Evolutionary conservation across 345 rosid genomes (phyloP), one percentile per base, ranked within the genome.

Genomic region (Salix udensis): DNA sequence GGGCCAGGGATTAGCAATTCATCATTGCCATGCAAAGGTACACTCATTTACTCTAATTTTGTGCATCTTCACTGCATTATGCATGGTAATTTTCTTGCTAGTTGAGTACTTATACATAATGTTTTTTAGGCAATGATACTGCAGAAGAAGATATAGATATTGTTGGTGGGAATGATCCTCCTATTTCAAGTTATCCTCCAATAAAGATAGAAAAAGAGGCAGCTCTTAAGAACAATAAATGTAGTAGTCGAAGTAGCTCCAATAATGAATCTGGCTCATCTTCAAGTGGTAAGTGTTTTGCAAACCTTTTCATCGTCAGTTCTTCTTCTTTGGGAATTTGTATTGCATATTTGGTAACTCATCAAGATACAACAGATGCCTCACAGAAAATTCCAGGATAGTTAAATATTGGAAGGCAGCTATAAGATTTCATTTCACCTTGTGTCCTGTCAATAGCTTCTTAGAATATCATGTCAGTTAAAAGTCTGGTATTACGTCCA

Each of bases 181-280:
- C 90, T 52, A 77, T 83, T 74, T 85, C 89, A 64, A 77, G 87
- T 81, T 82, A 81, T 65, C 89, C 89, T 76, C 80, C 88, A 36
- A 87, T 84, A 44, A 88, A 86, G 81, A 85, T 88, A 79, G 95
- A 88, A 83, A 87, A 83, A 84, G 94, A 88, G 77, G 87, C 76
- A 68, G 84, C 78, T 23, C 79, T 81, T 77, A 89, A 86, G 80
- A 86, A 79, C 80, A 84, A 82, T 77, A 89, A 89, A 85, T 52
- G 86, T 78, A 78, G 88, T 76, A 85, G 90, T 90, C 85, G 93
- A 37, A 86, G 91, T 85, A 86, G 91, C 89, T 91, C 93, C 65
- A 79, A 93, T 76, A 86, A 94, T 84, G 93, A 86, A 74, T 90
- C 91, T 37, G 91, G 89, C 61, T 92, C 94, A 76, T 90, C 97